Conservation (phyloP, 352 stramenopile species). For the Pythium diclinum region DNA sequence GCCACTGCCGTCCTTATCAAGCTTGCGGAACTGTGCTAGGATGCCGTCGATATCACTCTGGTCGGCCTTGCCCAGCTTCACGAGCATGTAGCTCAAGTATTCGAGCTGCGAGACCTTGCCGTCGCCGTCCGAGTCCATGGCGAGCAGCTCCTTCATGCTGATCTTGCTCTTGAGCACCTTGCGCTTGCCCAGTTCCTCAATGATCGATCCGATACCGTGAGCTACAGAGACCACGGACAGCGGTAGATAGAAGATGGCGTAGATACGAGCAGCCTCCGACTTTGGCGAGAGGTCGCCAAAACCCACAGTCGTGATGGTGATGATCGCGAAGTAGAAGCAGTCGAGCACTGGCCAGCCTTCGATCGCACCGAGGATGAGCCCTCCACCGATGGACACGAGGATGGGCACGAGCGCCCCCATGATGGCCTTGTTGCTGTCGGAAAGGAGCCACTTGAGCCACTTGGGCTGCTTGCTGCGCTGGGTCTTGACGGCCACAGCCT, state of each 20-base stretch:
- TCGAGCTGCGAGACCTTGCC: slow-evolving; percentile 69
- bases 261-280: slow-evolving; percentile 54
- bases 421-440: slow-evolving; percentile 56
- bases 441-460: slow-evolving; percentile 44
- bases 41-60: slow-evolving; percentile 64
- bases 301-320: slow-evolving; percentile 89
- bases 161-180: slow-evolving; percentile 67
- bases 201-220: slow-evolving; percentile 60
- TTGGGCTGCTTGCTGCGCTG: slow-evolving; percentile 9
- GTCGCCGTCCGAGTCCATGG: slow-evolving; percentile 63
- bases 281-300: slow-evolving; percentile 82
- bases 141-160: slow-evolving; percentile 71
- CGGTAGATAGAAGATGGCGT: slow-evolving; percentile 83
- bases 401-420: slow-evolving; percentile 40
- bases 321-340: slow-evolving; percentile 90
- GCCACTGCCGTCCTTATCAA: slow-evolving; percentile 63
- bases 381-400: slow-evolving; percentile 44
- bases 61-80: slow-evolving; percentile 70
- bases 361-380: slow-evolving; percentile 51
- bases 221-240: slow-evolving; percentile 64
- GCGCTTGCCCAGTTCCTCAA: slow-evolving; percentile 57
- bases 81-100: slow-evolving; percentile 69
- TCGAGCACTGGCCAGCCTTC: slow-evolving; percentile 73
- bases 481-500: slow-evolving; percentile 16
- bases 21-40: slow-evolving; percentile 60